Base-by-base conservation (phyloP, 192 early-diverging fungal genomes). In the Coemansia sp. region DNA sequence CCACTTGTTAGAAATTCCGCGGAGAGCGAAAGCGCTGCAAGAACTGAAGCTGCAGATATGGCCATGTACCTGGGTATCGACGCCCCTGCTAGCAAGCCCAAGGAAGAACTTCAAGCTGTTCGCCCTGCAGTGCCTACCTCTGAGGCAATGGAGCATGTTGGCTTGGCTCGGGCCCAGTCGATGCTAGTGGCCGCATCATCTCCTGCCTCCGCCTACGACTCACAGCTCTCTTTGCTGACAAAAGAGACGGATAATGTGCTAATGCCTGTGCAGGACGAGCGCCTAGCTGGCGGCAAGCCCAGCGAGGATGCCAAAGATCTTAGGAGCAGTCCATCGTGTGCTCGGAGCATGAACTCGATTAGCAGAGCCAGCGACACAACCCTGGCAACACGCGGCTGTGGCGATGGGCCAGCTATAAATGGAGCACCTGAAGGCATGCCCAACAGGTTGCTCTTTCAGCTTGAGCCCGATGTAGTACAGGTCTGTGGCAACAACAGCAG, bases 281-380 rank as follows among this genome's bases (percentile, higher is more conserved):
- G 9, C 18, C 18, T 48, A 3, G 20, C 21, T 23, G 45, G 5
- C 45, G 20, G 45, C 18, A 33, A 28, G 26, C 14, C 21, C 23
- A 31, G 26, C 51, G 26, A 55, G 4, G 13, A 28, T 55, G 5
- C 33, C 33, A 60, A 53, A 16, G n/a, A 53, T 13, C 20, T 23
- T 35, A 14, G 35, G 14, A 62, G 48, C 20, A 61, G 51, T 21
- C 38, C 60, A n/a, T 53, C 67, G 21, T 56, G 51, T 38, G 59
- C 63, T 31, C 58, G 50, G 11, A 65, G 69, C 69, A 60, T 28
- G 57, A 24, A 37, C 35, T 65, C 62, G 0, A 51, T 43, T 21
- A 58, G 63, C 62, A 58, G 50, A 59, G 69, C 63, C n/a, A 65
- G 69, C 62, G 69, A 71, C 34, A 53, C 46, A 50, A 71, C 63